Evolutionary conservation across 305 asterid genomes (phyloP).

Genomic region (Rubia tinctorum): DNA sequence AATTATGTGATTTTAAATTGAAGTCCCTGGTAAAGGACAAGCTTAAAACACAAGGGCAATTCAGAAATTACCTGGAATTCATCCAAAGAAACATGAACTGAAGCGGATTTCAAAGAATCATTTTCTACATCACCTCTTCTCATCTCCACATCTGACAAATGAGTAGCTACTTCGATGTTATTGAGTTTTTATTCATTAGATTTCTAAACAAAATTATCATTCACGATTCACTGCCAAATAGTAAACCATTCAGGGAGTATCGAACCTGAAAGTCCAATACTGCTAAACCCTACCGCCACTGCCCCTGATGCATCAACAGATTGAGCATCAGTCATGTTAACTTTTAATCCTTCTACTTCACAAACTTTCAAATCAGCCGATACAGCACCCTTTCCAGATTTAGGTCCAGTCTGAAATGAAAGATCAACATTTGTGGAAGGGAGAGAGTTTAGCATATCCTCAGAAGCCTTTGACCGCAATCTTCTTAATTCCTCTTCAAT

Average conservation of each 20-base stretch:
- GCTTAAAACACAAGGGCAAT: slow-evolving; percentile 2
- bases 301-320: slow-evolving; percentile 28
- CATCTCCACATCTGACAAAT: slow-evolving; percentile 39
- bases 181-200: background rate
- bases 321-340: slow-evolving; percentile 29
- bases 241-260: slow-evolving; percentile 11
- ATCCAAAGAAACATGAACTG: slow-evolving; percentile 31
- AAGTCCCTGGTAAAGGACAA: background rate
- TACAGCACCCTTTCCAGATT: slow-evolving; percentile 25
- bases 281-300: slow-evolving; percentile 39
- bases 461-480: slow-evolving; percentile 79
- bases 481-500: slow-evolving; percentile 76
- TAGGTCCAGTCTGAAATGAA: slow-evolving; percentile 31
- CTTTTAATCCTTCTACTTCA: slow-evolving; percentile 30
- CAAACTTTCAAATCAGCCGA: slow-evolving; percentile 29
- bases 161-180: slow-evolving; percentile 9
- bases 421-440: slow-evolving; percentile 50
- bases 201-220: background rate
- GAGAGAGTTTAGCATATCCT: slow-evolving; percentile 56
- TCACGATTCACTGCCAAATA: background rate
- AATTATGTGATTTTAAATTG: background rate
- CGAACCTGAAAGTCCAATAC: slow-evolving; percentile 45
- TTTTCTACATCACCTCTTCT: slow-evolving; percentile 31
- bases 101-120: slow-evolving; percentile 30
- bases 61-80: slow-evolving; percentile 44